A percentile compares a stretch with the other conserved stretches of the same genome.
These are phyloP conservation scores for Cavenderia fasciculata DNA, from an alignment of 78 protist species.

Conservation along the genomic window DNA sequence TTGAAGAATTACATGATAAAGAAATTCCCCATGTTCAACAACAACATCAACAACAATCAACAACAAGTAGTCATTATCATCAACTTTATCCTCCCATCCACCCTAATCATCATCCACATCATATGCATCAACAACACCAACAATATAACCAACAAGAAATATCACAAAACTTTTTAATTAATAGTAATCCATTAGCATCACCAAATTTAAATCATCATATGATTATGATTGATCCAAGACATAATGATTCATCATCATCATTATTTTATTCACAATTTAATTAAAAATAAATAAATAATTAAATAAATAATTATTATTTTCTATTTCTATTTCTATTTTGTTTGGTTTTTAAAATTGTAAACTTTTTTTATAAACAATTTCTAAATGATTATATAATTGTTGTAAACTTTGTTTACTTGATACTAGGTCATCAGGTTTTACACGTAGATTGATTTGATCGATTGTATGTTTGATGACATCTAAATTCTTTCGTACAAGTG, in stretches of 20 bases:
- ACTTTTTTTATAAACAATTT: slow-evolving; percentile 27
- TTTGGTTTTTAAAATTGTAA: background rate
- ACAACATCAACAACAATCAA: too few relatives aligned
- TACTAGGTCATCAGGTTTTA: slow-evolving; percentile 45
- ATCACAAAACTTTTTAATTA: too few relatives aligned
- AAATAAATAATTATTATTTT: too few relatives aligned
- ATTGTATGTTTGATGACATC: background rate
- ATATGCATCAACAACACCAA: too few relatives aligned
- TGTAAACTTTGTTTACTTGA: background rate
- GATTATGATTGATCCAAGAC: background rate
- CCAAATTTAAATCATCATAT: background rate
- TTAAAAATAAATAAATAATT: background rate
- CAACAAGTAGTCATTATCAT: too few relatives aligned
- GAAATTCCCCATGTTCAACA: too few relatives aligned
- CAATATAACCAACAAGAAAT: too few relatives aligned
- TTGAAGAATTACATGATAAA: slow-evolving; percentile 39
- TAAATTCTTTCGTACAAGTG: slow-evolving; percentile 42
- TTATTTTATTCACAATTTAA: background rate
- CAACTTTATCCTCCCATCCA: too few relatives aligned
- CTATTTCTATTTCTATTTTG: background rate
- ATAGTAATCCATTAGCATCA: background rate
- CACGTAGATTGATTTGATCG: slow-evolving; percentile 38
- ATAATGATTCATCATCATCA: background rate
- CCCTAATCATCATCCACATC: too few relatives aligned
- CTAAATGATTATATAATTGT: background rate